Percentiles rank a stretch among this genome's conserved stretches.
Evolutionary conservation across 75 land plant species (phyloP).

Genomic region (Cunninghamia lanceolata): DNA sequence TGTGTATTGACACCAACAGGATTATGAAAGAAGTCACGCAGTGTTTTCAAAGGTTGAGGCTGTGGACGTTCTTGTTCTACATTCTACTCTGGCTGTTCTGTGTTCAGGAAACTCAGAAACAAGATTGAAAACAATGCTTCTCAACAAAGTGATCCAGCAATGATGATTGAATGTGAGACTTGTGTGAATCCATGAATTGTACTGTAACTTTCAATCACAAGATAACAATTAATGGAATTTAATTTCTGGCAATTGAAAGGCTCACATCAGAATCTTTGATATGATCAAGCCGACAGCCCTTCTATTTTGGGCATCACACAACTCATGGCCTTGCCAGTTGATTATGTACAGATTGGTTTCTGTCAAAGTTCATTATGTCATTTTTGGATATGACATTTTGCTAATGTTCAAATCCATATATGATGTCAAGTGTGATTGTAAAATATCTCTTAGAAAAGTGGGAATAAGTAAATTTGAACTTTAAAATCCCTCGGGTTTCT

Average conservation of each 20-base stretch:
- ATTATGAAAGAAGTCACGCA: conserved; percentile 7
- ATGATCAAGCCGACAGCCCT: background rate
- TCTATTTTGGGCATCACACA: background rate
- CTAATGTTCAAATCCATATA: background rate
- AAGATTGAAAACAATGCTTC: conserved; percentile 7
- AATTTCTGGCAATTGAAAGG: background rate
- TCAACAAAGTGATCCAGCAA: background rate
- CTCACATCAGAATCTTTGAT: background rate
- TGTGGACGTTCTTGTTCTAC: conserved; percentile 5
- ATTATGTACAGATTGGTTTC: background rate
- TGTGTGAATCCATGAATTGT: background rate
- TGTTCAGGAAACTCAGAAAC: conserved; percentile 4
- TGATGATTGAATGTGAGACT: background rate
- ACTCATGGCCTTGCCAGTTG: background rate
- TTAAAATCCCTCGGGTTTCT: background rate
- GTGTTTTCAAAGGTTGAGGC: background rate
- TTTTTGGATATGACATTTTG: background rate
- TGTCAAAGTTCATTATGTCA: conserved; percentile 4
- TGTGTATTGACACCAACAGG: background rate
- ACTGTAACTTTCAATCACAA: background rate
- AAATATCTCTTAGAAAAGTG: background rate
- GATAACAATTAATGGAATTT: background rate
- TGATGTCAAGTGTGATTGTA: background rate
- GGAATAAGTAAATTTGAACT: background rate
- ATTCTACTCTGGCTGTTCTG: background rate